Evolutionary conservation across 805 yeast genomes (phyloP), one percentile per base, ranked within the genome.

Genomic region (Lipomyces orientalis): DNA sequence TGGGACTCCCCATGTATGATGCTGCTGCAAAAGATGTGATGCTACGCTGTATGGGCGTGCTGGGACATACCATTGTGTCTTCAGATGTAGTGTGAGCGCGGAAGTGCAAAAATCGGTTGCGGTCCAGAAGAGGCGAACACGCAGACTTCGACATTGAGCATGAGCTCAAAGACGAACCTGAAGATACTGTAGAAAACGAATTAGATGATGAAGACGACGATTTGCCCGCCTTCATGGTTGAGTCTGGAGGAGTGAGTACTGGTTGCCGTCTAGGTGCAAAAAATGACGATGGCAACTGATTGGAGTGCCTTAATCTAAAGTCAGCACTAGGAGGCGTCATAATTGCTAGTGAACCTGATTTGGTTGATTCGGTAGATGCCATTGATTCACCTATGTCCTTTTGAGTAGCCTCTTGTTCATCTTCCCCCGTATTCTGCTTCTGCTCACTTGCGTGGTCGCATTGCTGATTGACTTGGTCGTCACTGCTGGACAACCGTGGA

Each of bases 51-150:
- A 33, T n/a, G n/a, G 58, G 37, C 29, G 25, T 55, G 37, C 22
- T 29, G 16, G 16, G 34, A 29, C 29, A 29, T 52, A 6, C 14
- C 33, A 10, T 7, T 14, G 61, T 8, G 12, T 25, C 49, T 22
- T 58, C 52, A 19, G 52, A n/a, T 31, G 37, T 52, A 16, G 43
- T 25, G 5, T 58, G 63, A 2, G 63, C 63, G 35, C 63, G 46
- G 34, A 60, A 60, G 2, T 62, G 60, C 31, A 56, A 29, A 29
- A 62, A 62, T 25, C 64, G 37, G 46, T 56, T 62, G 10, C 19
- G 56, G 2, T 43, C 49, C 10, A 43, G 49, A 8, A 43, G 22
- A 16, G 49, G 49, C 25, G 49, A 43, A 19, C 22, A 43, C 3
- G 22, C 19, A 9, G 49, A n/a, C 22, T 19, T 16, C 5, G n/a